A percentile compares a stretch with the other conserved stretches of the same genome.
Conservation (phyloP, 1,139 yeast species). For the Hansenula sp. region DNA sequence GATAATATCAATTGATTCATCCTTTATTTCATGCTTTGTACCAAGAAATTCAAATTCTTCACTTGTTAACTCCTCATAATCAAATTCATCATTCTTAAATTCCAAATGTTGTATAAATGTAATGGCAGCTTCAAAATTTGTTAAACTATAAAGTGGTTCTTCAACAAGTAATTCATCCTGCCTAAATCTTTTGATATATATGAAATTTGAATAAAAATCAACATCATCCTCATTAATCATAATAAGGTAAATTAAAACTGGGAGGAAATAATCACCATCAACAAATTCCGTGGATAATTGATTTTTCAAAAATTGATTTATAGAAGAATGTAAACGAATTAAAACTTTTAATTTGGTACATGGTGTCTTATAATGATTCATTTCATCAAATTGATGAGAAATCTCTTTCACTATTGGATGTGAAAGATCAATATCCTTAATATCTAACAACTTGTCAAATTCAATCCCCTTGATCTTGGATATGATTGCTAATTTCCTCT, state of each 20-base stretch:
- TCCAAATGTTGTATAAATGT: slow-evolving; percentile 39
- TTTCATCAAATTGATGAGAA: slow-evolving; percentile 6
- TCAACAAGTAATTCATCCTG: slow-evolving; percentile 43
- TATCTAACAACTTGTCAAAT: slow-evolving; percentile 15
- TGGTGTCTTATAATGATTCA: slow-evolving; percentile 12
- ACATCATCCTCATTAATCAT: slow-evolving; percentile 37
- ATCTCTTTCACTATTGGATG: slow-evolving; percentile 7
- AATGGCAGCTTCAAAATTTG: slow-evolving; percentile 63
- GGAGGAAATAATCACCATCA: slow-evolving; percentile 49
- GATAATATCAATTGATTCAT: not conserved
- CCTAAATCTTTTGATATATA: slow-evolving; percentile 54
- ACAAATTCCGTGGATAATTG: slow-evolving; percentile 4
- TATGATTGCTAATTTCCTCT: slow-evolving; percentile 10
- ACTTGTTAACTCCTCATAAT: not conserved
- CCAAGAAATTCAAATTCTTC: not conserved
- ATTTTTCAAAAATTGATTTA: slow-evolving; percentile 9
- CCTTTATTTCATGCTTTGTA: not conserved
- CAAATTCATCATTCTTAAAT: slow-evolving; percentile 3
- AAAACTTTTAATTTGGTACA: slow-evolving; percentile 12
- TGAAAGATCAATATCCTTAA: slow-evolving; percentile 13
- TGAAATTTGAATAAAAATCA: slow-evolving; percentile 45
- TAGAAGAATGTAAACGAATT: slow-evolving; percentile 12
- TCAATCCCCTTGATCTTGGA: slow-evolving; percentile 12
- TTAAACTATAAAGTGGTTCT: slow-evolving; percentile 53
- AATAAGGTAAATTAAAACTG: slow-evolving; percentile 48